Evolutionary conservation across 352 stramenopile genomes (phyloP), one percentile per base, ranked within the genome.

Genomic region (Pythium pyrilobum): DNA sequence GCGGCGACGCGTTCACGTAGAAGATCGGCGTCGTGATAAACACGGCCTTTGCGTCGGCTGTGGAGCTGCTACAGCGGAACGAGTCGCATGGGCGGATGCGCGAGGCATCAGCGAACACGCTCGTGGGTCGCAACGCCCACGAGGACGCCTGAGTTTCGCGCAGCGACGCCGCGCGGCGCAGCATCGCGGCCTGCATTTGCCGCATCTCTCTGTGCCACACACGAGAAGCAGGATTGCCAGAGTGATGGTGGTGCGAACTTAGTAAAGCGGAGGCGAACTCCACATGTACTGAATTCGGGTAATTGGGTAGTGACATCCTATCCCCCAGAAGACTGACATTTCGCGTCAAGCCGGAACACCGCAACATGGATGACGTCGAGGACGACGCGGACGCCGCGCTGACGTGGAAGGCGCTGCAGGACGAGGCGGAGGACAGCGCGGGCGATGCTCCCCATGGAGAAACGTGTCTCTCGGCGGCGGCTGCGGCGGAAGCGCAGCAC

Each of bases 1-100:
- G 97, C 21, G 97, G 97, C 65, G 96, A 87, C 62, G 97, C 97
- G 65, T 99, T 99, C 34, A 99, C 96, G 75, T 99, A 99, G 73
- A 98, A 99, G 58, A 99, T 99, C 7, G 97, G 97, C n/a, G 97
- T 99, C 47, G 95, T 99, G 49, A 99, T 79, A 27, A 82, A 73
- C 25, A 71, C 74, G 27, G 56, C 59, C 32, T 57, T 58, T 25
- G 5, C 18, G 42, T 55, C 37, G 13, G 32, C 24, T 21, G 24
- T 11, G 6, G 34, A 46, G 23, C 33, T 46, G 47, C 25, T 55
- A 16, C 34, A 46, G 36, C 37, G 45, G 47, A 33, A 42, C 12
- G 27, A 27, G 46, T 33, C 34, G 15, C 23, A 28, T 21, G 24
- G 5, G 10, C 23, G 10, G 3, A 25, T 5, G 32, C 45, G 25